Conservation (phyloP, 768 basidiomycete species). For the Tulasnella sp. region DNA sequence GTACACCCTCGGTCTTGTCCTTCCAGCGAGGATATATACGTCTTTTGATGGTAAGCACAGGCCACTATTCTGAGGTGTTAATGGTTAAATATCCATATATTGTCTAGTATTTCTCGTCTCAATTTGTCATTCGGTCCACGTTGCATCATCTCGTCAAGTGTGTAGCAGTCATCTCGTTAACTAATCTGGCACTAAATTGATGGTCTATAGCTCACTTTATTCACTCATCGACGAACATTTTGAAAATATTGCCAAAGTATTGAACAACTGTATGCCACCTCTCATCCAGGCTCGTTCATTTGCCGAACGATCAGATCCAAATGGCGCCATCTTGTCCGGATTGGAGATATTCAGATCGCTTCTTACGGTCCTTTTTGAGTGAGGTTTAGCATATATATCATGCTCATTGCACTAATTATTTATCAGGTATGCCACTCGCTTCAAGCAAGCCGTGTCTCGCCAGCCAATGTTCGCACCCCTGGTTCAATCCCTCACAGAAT, state of each 20-base stretch:
- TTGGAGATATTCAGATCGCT: slow-evolving; percentile 36
- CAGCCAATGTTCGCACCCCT: slow-evolving; percentile 34
- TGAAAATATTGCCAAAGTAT: slow-evolving; percentile 29
- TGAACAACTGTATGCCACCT: slow-evolving; percentile 32
- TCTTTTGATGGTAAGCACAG: slow-evolving; percentile 33
- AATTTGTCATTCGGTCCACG: slow-evolving; percentile 45
- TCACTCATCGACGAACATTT: slow-evolving; percentile 35
- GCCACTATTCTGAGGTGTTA: background rate
- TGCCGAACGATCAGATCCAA: slow-evolving; percentile 21
- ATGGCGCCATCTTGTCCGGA: slow-evolving; percentile 25
- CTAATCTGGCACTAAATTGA: background rate
- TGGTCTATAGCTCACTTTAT: slow-evolving; percentile 32
- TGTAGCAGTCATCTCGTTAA: slow-evolving; percentile 9
- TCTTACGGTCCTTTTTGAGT: slow-evolving; percentile 41
- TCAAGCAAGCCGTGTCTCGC: slow-evolving; percentile 40
- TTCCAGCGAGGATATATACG: slow-evolving; percentile 48
- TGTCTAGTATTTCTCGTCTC: slow-evolving; percentile 43
- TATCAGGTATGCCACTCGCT: slow-evolving; percentile 41
- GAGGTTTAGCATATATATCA: background rate
- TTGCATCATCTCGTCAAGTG: slow-evolving; percentile 41
- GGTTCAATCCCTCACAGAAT: slow-evolving; percentile 32
- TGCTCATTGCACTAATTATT: background rate
- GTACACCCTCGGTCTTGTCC: slow-evolving; percentile 31
- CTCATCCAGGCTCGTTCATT: slow-evolving; percentile 27
- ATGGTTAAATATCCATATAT: background rate